phyloP scores from a whole-genome alignment of 495 filamentous ascomycete genomes.

The Parmelia sp. region DNA sequence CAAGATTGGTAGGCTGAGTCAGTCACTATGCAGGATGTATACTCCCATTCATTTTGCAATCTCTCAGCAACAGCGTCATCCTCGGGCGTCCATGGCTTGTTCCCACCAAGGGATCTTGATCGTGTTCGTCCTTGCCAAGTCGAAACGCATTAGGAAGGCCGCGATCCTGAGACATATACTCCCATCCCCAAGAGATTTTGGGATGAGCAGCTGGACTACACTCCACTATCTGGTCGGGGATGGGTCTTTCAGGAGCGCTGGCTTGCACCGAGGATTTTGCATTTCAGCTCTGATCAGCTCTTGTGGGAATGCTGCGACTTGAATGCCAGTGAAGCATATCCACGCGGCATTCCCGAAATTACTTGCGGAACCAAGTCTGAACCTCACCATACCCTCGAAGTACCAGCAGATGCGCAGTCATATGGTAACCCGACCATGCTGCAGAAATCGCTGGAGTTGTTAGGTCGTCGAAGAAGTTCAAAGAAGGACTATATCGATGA shows the following conservation, averaged over 20 bases:
- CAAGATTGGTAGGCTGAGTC: not conserved
- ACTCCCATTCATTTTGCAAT: not conserved
- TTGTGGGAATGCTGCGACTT: not conserved
- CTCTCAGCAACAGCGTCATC: not conserved
- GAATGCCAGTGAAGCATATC: not conserved
- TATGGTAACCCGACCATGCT: not conserved
- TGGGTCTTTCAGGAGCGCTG: not conserved
- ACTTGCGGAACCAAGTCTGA: not conserved
- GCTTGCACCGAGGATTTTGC: not conserved
- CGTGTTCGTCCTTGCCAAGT: not conserved
- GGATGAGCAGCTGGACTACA: not conserved
- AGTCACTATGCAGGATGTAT: not conserved
- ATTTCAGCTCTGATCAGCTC: not conserved
- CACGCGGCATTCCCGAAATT: not conserved
- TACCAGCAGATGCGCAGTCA: not conserved
- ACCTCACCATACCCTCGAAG: not conserved
- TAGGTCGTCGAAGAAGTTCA: not conserved
- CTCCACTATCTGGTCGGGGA: not conserved
- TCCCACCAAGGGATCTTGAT: not conserved
- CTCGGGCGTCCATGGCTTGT: not conserved
- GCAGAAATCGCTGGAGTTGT: not conserved
- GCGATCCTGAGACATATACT: not conserved
- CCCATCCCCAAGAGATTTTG: not conserved
- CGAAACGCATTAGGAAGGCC: not conserved
- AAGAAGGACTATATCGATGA: not conserved